A percentile compares a stretch with the other conserved stretches of the same genome.
Evolutionary conservation across 2,329 filamentous ascomycete species (phyloP).

Genomic region (Fusarium annulatum): DNA sequence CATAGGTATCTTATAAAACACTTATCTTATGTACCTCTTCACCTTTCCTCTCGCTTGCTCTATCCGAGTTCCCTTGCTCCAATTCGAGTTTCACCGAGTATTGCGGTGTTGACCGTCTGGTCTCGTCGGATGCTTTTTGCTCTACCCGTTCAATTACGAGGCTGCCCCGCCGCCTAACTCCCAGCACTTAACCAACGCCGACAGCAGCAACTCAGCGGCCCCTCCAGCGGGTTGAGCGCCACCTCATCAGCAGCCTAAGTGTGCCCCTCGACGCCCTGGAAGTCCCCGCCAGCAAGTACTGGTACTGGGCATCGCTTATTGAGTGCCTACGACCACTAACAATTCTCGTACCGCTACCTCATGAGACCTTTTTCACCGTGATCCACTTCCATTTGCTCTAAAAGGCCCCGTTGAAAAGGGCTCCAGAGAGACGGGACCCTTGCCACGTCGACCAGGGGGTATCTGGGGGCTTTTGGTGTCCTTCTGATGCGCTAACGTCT

Average conservation of each 20-base stretch:
- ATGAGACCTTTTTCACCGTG: slow-evolving; percentile 6
- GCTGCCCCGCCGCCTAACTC: slow-evolving; percentile 32
- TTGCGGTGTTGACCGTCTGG: slow-evolving; percentile 21
- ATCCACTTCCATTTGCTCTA: slow-evolving; percentile 17
- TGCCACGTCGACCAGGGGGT: slow-evolving; percentile 34
- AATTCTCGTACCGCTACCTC: slow-evolving; percentile 30
- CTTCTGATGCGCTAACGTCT: slow-evolving; percentile 22
- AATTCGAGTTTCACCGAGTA: slow-evolving; percentile 24
- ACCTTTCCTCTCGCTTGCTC: slow-evolving; percentile 1
- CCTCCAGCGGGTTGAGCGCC: slow-evolving; percentile 36
- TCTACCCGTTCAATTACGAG: slow-evolving; percentile 33
- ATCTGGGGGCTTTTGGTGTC: slow-evolving; percentile 26
- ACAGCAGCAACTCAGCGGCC: slow-evolving; percentile 22
- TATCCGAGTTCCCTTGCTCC: slow-evolving; percentile 6
- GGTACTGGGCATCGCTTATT: slow-evolving; percentile 15
- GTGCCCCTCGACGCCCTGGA: slow-evolving; percentile 18
- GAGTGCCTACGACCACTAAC: background rate
- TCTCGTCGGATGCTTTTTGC: slow-evolving; percentile 4
- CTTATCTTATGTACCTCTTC: background rate
- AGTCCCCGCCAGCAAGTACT: slow-evolving; percentile 20
- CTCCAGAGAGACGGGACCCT: slow-evolving; percentile 35
- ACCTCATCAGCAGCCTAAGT: slow-evolving; percentile 28
- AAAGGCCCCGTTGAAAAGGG: slow-evolving; percentile 27
- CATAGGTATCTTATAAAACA: background rate
- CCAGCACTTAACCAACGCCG: slow-evolving; percentile 20